phyloP scores from a whole-genome alignment of 768 basidiomycete species.

The Leccinum disarticulatum region DNA sequence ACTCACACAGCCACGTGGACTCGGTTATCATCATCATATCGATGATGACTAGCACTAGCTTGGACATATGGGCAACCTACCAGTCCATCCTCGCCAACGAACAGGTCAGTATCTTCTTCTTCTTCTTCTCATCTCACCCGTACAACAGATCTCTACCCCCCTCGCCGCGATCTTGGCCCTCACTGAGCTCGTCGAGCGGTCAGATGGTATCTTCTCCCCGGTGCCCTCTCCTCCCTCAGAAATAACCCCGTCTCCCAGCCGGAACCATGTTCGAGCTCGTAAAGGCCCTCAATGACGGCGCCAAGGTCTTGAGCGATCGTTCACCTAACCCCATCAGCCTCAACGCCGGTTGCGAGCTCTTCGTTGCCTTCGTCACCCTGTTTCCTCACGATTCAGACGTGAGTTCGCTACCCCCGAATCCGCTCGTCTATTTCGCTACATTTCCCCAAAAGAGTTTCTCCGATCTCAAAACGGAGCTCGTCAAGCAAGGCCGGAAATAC shows the following conservation, averaged over 20 bases:
- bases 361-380: conserved; percentile 84
- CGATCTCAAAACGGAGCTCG: conserved; percentile 79
- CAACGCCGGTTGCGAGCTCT: conserved; percentile 87
- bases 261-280: conserved; percentile 94
- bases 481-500: conserved; percentile 78
- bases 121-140: not conserved
- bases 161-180: conserved; percentile 87
- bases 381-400: conserved; percentile 83
- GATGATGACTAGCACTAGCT: conserved; percentile 18
- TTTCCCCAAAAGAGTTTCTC: conserved; percentile 63
- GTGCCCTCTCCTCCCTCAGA: not conserved
- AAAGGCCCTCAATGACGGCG: conserved; percentile 76
- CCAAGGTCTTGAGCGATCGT: conserved; percentile 57
- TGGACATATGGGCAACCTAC: conserved; percentile 56
- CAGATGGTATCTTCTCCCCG: conserved; percentile 57
- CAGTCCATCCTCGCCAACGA: conserved; percentile 60
- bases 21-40: not conserved
- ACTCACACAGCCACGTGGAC: conserved; percentile 19
- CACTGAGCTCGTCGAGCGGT: conserved; percentile 76
- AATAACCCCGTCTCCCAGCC: conserved; percentile 43
- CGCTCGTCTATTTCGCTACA: conserved; percentile 7
- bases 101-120: conserved; percentile 47
- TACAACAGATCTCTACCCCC: conserved; percentile 67
- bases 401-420: conserved; percentile 33
- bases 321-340: conserved; percentile 79